A percentile compares a stretch with the other conserved stretches of the same genome.
phyloP scores from a whole-genome alignment of 2,329 filamentous ascomycete species.

The Bimuria novae-zelandiae region DNA sequence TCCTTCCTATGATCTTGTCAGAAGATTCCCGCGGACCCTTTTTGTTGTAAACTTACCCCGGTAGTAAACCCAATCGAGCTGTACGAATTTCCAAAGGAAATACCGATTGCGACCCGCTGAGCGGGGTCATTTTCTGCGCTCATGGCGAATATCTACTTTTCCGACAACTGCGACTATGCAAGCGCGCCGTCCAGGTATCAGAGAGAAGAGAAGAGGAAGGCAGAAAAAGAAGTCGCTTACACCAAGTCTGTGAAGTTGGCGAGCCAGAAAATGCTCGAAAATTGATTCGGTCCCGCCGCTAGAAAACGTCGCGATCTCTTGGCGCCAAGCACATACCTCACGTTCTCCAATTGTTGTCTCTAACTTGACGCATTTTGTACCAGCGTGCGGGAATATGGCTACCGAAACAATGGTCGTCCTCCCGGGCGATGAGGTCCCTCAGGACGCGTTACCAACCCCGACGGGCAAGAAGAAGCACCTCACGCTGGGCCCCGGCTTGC shows the following conservation, averaged over 20 bases:
- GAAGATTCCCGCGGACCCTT: slow-evolving; percentile 2
- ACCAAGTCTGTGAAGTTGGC: neutral
- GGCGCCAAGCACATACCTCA: slow-evolving; percentile 9
- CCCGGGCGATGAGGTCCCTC: slow-evolving; percentile 77
- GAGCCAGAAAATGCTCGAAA: slow-evolving; percentile 1
- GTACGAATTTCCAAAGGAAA: slow-evolving; percentile 98
- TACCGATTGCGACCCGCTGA: slow-evolving; percentile 78
- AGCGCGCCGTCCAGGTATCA: neutral
- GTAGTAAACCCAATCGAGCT: slow-evolving; percentile 93
- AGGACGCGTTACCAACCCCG: slow-evolving; percentile 68
- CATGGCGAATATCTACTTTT: slow-evolving; percentile 43
- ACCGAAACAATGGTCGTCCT: slow-evolving; percentile 68
- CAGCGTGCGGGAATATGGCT: slow-evolving; percentile 53
- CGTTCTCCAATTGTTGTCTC: neutral
- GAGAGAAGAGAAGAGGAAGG: neutral
- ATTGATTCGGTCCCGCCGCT: slow-evolving; percentile 3
- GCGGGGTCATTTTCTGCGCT: slow-evolving; percentile 56
- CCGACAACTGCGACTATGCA: neutral
- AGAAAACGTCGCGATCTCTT: slow-evolving; percentile 19
- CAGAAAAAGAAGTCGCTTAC: neutral
- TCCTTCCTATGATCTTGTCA: slow-evolving; percentile 65
- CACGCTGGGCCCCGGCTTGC: slow-evolving; percentile 81
- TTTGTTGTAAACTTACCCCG: slow-evolving; percentile 48
- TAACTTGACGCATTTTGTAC: neutral
- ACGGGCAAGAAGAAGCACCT: slow-evolving; percentile 67